Conservation (phyloP, 116 monocot genomes). For the Posidonia oceanica region DNA sequence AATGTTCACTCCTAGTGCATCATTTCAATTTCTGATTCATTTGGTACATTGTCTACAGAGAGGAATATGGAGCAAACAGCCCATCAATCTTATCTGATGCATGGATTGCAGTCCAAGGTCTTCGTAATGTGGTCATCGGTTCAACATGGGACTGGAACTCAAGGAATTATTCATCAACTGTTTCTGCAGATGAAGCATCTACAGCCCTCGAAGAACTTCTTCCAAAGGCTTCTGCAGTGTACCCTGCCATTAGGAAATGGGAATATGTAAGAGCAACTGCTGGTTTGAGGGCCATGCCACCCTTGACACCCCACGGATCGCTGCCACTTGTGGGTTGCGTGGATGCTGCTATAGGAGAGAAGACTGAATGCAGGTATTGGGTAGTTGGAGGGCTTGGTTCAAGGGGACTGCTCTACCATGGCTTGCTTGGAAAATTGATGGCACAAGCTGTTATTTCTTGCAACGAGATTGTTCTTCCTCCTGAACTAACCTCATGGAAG, state of each 20-base stretch:
- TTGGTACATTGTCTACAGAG: slow-evolving; percentile 17
- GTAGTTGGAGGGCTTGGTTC: slow-evolving; percentile 74
- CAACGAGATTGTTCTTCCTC: slow-evolving; percentile 53
- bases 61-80: slow-evolving; percentile 23
- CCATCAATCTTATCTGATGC: slow-evolving; percentile 87
- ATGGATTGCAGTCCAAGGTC: slow-evolving; percentile 81
- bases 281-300: slow-evolving; percentile 87
- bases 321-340: slow-evolving; percentile 75
- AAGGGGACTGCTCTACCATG: slow-evolving; percentile 90
- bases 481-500: slow-evolving; percentile 82
- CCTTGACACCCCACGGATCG: slow-evolving; percentile 59
- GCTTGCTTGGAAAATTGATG: slow-evolving; percentile 65
- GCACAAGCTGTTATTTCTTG: slow-evolving; percentile 58
- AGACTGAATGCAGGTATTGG: slow-evolving; percentile 41
- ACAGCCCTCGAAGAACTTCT: slow-evolving; percentile 50
- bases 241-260: slow-evolving; percentile 78
- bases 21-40: not conserved
- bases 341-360: slow-evolving; percentile 22
- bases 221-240: slow-evolving; percentile 54
- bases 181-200: slow-evolving; percentile 43
- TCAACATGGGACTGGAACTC: slow-evolving; percentile 97
- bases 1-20: not conserved
- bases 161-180: slow-evolving; percentile 27
- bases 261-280: slow-evolving; percentile 47
- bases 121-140: slow-evolving; percentile 47